phyloP scores from a whole-genome alignment of 495 filamentous ascomycete genomes.

The Poronia punctata region DNA sequence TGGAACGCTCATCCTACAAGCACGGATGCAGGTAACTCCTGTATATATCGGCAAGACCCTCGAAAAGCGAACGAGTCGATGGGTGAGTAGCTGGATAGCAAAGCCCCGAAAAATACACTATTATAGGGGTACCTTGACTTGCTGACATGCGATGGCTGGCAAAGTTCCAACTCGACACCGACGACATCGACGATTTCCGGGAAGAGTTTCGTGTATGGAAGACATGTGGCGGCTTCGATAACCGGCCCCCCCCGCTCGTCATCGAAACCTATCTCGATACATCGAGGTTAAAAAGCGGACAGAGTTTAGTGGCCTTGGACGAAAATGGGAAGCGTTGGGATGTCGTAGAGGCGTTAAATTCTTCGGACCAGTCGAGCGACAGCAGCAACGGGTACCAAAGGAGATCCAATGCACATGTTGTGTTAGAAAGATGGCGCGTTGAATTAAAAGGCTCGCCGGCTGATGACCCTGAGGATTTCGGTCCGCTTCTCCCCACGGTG shows the following conservation, averaged over 20 bases:
- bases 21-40: constrained; percentile 63
- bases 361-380: constrained; percentile 51
- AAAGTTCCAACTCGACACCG: constrained; percentile 90
- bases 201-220: constrained; percentile 77
- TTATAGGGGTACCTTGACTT: constrained; percentile 7
- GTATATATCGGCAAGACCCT: constrained; percentile 46
- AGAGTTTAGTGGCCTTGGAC: constrained; percentile 81
- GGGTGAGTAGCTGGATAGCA: constrained; percentile 64
- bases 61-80: constrained; percentile 70
- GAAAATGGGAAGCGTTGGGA: constrained; percentile 89
- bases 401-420: constrained; percentile 54
- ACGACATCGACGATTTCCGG: constrained; percentile 79
- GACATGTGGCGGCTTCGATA: constrained; percentile 64
- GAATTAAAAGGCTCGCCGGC: constrained; percentile 55
- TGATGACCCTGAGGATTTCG: constrained; percentile 56
- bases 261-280: constrained; percentile 88
- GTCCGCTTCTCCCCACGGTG: constrained; percentile 68
- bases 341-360: constrained; percentile 72
- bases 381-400: constrained; percentile 37
- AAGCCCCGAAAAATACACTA: constrained; percentile 5
- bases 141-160: constrained; percentile 8
- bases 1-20: constrained; percentile 75
- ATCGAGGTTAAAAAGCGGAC: constrained; percentile 69
- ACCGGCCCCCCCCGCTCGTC: constrained; percentile 75
- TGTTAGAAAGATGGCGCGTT: constrained; percentile 86